Percentiles rank a stretch among this genome's conserved stretches.
Evolutionary conservation across 1,139 yeast genomes (phyloP).

Genomic region (Magnusiomyces tetraspermus): DNA sequence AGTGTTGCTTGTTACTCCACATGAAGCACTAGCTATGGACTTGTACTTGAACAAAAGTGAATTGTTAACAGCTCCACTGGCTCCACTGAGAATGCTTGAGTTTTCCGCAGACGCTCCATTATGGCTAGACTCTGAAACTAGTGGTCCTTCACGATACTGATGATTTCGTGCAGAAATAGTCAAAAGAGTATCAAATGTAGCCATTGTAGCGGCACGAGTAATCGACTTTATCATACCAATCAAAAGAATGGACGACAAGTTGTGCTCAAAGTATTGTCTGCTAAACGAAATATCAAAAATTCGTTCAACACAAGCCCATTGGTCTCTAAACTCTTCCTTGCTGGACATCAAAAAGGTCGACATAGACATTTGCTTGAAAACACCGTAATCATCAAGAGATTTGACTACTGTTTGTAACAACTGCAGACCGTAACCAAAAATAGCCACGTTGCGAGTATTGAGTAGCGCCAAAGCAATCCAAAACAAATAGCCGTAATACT

Average conservation of each 20-base stretch:
- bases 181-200: slow-evolving; percentile 44
- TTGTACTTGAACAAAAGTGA: too few relatives aligned
- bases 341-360: slow-evolving; percentile 33
- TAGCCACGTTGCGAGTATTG: slow-evolving; percentile 21
- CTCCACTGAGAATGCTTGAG: neutral
- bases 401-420: slow-evolving; percentile 24
- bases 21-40: too few relatives aligned
- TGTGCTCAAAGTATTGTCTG: slow-evolving; percentile 44
- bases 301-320: slow-evolving; percentile 41
- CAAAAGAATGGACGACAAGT: slow-evolving; percentile 43
- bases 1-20: too few relatives aligned
- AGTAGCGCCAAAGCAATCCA: slow-evolving; percentile 51
- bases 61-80: neutral
- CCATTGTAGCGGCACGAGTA: slow-evolving; percentile 47
- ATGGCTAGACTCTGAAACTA: neutral
- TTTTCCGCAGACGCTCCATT: neutral
- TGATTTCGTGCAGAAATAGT: slow-evolving; percentile 38
- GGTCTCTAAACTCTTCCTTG: slow-evolving; percentile 36
- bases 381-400: slow-evolving; percentile 25
- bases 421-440: slow-evolving; percentile 23
- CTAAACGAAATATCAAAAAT: slow-evolving; percentile 37
- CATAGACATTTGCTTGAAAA: slow-evolving; percentile 21
- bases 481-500: slow-evolving; percentile 48
- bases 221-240: slow-evolving; percentile 60
- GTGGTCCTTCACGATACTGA: slow-evolving; percentile 7